A percentile compares a stretch with the other conserved stretches of the same genome.
These are phyloP conservation scores for Primulina huaijiensis DNA, from an alignment of 257 asterid genomes.

Conservation along the genomic window DNA sequence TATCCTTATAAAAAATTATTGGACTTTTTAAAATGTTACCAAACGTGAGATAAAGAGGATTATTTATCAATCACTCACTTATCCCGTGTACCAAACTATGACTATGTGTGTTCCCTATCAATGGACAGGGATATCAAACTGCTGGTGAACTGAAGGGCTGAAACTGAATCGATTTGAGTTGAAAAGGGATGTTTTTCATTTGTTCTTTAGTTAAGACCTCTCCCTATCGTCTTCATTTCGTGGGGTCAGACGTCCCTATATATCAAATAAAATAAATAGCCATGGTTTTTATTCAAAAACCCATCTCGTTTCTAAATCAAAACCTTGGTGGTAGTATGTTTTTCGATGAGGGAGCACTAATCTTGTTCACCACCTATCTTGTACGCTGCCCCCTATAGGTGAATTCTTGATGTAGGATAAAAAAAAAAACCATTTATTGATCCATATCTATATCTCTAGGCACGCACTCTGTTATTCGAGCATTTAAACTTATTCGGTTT, in stretches of 20 bases:
- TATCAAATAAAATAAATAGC: too few relatives aligned
- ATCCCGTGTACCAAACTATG: too few relatives aligned
- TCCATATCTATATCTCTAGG: not conserved
- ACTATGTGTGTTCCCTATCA: not conserved
- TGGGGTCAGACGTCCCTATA: not conserved
- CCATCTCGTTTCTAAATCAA: slow-evolving; percentile 23
- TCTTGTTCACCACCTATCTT: slow-evolving; percentile 35
- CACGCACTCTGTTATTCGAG: not conserved
- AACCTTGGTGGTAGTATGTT: slow-evolving; percentile 34
- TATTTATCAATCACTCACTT: too few relatives aligned
- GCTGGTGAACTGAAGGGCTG: not conserved
- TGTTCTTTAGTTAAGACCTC: slow-evolving; percentile 24
- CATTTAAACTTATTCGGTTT: too few relatives aligned
- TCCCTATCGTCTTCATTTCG: slow-evolving; percentile 27
- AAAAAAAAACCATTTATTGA: too few relatives aligned
- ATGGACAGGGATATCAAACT: not conserved
- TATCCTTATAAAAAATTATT: too few relatives aligned
- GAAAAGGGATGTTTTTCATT: slow-evolving; percentile 17
- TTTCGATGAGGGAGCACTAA: slow-evolving; percentile 36
- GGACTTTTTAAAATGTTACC: too few relatives aligned
- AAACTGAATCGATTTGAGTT: slow-evolving; percentile 17
- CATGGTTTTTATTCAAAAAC: not conserved
- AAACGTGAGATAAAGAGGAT: too few relatives aligned
- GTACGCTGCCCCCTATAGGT: not conserved
- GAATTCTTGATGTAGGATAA: not conserved